These are phyloP conservation scores for Olyra latifolia DNA, from an alignment of 176 grass and related monocot species.

Conservation along the genomic window DNA sequence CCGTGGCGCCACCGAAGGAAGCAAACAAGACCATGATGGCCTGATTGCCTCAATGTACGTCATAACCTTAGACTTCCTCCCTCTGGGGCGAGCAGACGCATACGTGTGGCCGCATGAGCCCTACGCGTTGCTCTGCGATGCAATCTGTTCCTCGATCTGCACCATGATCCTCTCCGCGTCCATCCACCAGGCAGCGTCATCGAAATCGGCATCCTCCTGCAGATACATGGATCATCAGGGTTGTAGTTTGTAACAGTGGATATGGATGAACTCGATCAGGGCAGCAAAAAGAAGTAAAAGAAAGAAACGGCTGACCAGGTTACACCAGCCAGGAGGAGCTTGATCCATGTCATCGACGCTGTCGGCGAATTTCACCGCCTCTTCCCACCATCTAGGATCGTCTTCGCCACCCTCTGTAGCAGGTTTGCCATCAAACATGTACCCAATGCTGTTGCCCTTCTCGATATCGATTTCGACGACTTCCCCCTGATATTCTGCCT, in stretches of 20 bases:
- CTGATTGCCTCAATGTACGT: background rate
- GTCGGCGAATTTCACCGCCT: constrained; percentile 73
- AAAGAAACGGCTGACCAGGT: constrained; percentile 50
- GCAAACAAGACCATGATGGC: too few relatives aligned
- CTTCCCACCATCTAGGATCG: constrained; percentile 82
- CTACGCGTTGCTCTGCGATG: constrained; percentile 28
- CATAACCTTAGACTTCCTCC: background rate
- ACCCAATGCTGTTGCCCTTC: constrained; percentile 16
- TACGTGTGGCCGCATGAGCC: background rate
- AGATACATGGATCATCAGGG: background rate
- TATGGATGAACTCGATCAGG: background rate
- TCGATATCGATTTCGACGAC: constrained; percentile 48
- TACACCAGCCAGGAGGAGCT: background rate
- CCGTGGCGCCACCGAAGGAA: too few relatives aligned
- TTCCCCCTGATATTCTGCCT: constrained; percentile 44
- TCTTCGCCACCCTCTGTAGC: constrained; percentile 35
- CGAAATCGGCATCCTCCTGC: constrained; percentile 44
- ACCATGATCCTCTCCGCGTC: constrained; percentile 54
- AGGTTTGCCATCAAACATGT: background rate
- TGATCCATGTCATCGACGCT: constrained; percentile 52
- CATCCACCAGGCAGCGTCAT: constrained; percentile 67
- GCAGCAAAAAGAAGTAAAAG: background rate
- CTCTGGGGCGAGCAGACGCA: background rate
- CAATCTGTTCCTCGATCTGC: constrained; percentile 55
- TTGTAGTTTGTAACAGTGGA: background rate